Conservation (phyloP, 768 basidiomycete genomes). For the Boletus pseudo-olivaceus region DNA sequence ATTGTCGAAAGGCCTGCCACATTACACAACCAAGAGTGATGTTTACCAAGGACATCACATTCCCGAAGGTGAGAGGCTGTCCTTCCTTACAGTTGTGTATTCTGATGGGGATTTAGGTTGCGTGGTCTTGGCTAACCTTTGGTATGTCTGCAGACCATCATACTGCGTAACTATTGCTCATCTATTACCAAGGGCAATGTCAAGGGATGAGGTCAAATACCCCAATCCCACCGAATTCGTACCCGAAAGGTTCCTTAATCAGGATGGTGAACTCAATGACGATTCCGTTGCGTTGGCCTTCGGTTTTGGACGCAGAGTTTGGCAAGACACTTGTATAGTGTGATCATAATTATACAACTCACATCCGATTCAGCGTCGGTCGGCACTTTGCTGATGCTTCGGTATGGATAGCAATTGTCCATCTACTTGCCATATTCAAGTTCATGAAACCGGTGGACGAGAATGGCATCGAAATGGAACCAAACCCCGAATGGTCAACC, state of each 20-base stretch:
- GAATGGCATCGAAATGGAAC: constrained; percentile 25
- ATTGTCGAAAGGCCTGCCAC: constrained; percentile 24
- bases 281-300: constrained; percentile 24
- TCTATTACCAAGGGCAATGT: constrained; percentile 26
- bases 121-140: constrained; percentile 30
- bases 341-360: not conserved
- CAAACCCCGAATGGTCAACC: constrained; percentile 25
- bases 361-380: constrained; percentile 20
- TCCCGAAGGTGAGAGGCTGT: constrained; percentile 21
- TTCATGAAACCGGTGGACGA: constrained; percentile 29
- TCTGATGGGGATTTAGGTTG: constrained; percentile 25
- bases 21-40: constrained; percentile 24
- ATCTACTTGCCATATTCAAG: constrained; percentile 28
- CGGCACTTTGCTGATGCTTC: constrained; percentile 31
- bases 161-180: constrained; percentile 4
- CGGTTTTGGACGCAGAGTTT: constrained; percentile 31
- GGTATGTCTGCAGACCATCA: constrained; percentile 13
- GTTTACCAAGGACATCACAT: constrained; percentile 26
- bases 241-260: constrained; percentile 28
- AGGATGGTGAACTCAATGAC: constrained; percentile 23
- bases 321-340: constrained; percentile 7
- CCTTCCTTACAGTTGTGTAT: not conserved
- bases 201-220: constrained; percentile 25
- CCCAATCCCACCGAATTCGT: constrained; percentile 25
- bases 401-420: constrained; percentile 30